phyloP scores from a whole-genome alignment of 768 basidiomycete species.

The Tulasnella sp. region DNA sequence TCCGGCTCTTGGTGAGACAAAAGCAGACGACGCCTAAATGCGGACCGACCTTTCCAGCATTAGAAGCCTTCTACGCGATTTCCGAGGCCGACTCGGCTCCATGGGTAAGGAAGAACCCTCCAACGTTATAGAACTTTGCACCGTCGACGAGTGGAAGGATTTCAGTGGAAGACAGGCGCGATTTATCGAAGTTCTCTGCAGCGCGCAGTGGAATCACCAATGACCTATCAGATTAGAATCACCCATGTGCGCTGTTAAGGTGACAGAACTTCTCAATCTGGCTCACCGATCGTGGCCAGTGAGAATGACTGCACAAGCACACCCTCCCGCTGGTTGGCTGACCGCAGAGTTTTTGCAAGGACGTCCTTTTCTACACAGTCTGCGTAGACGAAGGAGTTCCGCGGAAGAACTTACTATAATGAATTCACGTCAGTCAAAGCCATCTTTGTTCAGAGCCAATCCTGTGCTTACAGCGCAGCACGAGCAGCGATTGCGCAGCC shows the following conservation, averaged over 20 bases:
- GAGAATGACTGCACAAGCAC: constrained; percentile 96
- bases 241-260: not conserved
- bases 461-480: constrained; percentile 75
- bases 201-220: constrained; percentile 88
- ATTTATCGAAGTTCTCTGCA: constrained; percentile 85
- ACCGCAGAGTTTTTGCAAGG: constrained; percentile 85
- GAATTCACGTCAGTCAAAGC: constrained; percentile 13
- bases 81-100: constrained; percentile 71
- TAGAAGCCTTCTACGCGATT: constrained; percentile 78
- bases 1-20: too few species aligned
- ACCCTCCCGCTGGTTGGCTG: constrained; percentile 90
- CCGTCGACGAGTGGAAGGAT: constrained; percentile 76
- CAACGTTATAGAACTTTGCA: constrained; percentile 90
- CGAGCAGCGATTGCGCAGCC: constrained; percentile 94
- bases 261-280: not conserved
- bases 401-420: constrained; percentile 86
- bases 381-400: constrained; percentile 86
- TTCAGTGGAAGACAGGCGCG: constrained; percentile 74
- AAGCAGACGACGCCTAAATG: too few species aligned
- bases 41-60: too few species aligned
- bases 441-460: constrained; percentile 33
- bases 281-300: constrained; percentile 87
- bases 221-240: constrained; percentile 56
- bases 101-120: constrained; percentile 97
- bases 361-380: constrained; percentile 93